phyloP scores from a whole-genome alignment of 2,329 filamentous ascomycete species.

The Mollisiaceae sp. region DNA sequence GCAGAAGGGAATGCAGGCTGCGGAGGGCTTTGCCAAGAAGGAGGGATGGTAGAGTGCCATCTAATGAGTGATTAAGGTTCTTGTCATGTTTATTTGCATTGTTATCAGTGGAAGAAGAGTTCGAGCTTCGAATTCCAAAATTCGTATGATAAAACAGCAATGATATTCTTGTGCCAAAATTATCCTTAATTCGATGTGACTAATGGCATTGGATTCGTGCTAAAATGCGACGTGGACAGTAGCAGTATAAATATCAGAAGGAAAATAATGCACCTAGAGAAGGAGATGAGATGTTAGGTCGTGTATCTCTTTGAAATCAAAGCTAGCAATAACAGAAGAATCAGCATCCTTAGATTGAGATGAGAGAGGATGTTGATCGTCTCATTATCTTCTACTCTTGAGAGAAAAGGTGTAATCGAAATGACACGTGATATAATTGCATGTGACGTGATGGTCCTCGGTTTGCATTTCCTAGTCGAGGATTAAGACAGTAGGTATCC shows the following conservation, averaged over 20 bases:
- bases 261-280: too few species aligned
- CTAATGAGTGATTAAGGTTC: background rate
- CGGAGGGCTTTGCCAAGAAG: slow-evolving; percentile 21
- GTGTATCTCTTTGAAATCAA: too few species aligned
- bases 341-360: too few species aligned
- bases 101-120: background rate
- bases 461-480: background rate
- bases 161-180: background rate
- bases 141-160: background rate
- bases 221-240: too few species aligned
- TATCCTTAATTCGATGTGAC: background rate
- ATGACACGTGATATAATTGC: background rate
- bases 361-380: too few species aligned
- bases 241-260: too few species aligned
- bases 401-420: too few species aligned
- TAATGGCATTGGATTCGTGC: background rate
- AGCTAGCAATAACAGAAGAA: too few species aligned
- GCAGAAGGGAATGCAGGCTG: slow-evolving; percentile 24
- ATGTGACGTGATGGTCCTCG: background rate
- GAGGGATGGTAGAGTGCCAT: slow-evolving; percentile 20
- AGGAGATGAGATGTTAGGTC: too few species aligned
- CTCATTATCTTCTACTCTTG: too few species aligned
- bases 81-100: background rate
- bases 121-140: background rate
- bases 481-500: background rate